Conservation (phyloP, 257 asterid species). For the Petrea volubilis region DNA sequence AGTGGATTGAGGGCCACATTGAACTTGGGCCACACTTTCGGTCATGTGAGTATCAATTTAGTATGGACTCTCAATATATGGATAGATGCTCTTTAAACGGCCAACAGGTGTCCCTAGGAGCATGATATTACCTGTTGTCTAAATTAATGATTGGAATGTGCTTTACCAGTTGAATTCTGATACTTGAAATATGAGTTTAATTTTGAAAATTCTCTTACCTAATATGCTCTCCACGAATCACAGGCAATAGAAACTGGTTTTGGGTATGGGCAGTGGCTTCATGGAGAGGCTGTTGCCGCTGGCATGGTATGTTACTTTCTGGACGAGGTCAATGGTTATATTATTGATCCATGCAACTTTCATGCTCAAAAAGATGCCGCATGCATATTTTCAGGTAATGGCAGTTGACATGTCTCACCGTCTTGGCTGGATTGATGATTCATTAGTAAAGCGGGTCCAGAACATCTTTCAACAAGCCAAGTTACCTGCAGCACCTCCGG, state of each 20-base stretch:
- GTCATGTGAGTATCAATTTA: conserved; percentile 74
- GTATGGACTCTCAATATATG: neutral
- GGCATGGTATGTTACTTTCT: conserved; percentile 64
- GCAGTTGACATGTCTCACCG: conserved; percentile 94
- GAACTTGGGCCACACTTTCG: conserved; percentile 99
- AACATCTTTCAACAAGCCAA: conserved; percentile 68
- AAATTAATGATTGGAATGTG: too few species aligned
- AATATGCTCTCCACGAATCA: conserved; percentile 20
- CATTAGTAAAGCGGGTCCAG: conserved; percentile 72
- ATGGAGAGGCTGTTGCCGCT: conserved; percentile 99
- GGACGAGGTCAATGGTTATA: neutral
- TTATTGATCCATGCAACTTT: neutral
- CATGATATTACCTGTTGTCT: too few species aligned
- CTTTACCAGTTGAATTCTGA: neutral
- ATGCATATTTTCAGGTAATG: conserved; percentile 68
- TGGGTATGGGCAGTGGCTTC: conserved; percentile 97
- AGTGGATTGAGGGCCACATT: conserved; percentile 92
- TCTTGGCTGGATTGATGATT: conserved; percentile 93
- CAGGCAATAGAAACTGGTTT: conserved; percentile 96
- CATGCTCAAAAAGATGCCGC: conserved; percentile 2
- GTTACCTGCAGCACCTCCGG: conserved; percentile 87
- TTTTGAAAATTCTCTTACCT: neutral
- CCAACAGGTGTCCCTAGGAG: too few species aligned
- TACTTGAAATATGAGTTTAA: neutral
- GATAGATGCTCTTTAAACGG: conserved; percentile 4